A percentile compares a stretch with the other conserved stretches of the same genome.
These are phyloP conservation scores for Orbilia quercus DNA, from an alignment of 2,329 filamentous ascomycete genomes.

Conservation along the genomic window DNA sequence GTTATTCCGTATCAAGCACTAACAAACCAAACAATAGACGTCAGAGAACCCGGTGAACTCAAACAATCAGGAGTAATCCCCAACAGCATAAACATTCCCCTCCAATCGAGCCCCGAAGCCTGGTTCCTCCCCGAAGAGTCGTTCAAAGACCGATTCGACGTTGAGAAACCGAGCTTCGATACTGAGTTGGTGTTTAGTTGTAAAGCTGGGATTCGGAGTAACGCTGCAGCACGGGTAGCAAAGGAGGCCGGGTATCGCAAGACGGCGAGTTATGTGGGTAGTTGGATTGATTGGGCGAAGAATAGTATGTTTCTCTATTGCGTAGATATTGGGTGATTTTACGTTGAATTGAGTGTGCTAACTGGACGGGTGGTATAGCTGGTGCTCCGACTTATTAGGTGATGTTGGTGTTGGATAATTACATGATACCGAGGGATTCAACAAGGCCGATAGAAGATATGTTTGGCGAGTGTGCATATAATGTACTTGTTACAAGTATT, in stretches of 20 bases:
- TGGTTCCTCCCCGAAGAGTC: slow-evolving; percentile 76
- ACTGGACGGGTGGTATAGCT: slow-evolving; percentile 19
- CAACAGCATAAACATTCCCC: slow-evolving; percentile 81
- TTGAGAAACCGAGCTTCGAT: slow-evolving; percentile 73
- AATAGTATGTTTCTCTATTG: slow-evolving; percentile 62
- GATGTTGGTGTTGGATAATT: too few relatives aligned
- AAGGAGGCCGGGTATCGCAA: slow-evolving; percentile 78
- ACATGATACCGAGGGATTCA: too few relatives aligned
- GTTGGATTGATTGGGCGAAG: slow-evolving; percentile 79
- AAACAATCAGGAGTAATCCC: slow-evolving; percentile 77
- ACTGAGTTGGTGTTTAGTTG: slow-evolving; percentile 85
- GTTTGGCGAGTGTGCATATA: too few relatives aligned
- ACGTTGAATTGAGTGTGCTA: too few relatives aligned
- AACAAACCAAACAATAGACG: slow-evolving; percentile 69
- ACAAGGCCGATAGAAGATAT: too few relatives aligned
- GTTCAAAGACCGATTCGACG: slow-evolving; percentile 68
- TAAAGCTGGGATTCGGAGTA: slow-evolving; percentile 86
- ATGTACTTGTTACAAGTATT: too few relatives aligned
- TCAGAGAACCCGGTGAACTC: slow-evolving; percentile 78
- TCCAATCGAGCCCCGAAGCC: slow-evolving; percentile 79
- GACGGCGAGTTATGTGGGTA: slow-evolving; percentile 67
- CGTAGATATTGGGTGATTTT: not conserved
- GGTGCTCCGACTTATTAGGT: slow-evolving; percentile 45
- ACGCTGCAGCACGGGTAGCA: slow-evolving; percentile 80
- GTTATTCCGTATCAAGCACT: too few relatives aligned